Base-by-base conservation (phyloP, 2,329 filamentous ascomycete genomes). In the Xylariaceae sp. region DNA sequence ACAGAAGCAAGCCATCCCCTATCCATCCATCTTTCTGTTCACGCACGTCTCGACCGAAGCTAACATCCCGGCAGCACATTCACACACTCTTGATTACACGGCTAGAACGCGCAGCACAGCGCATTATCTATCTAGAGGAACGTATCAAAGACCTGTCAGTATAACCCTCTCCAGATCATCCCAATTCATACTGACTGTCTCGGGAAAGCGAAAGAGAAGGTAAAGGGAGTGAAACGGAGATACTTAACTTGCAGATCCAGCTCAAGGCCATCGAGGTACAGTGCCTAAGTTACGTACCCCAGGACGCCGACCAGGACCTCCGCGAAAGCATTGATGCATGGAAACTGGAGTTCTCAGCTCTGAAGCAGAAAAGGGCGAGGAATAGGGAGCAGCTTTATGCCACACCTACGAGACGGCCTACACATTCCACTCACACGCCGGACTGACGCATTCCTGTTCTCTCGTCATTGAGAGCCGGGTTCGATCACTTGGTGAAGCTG, bases 211-310 rank as follows among this genome's bases (percentile, higher is more conserved):
- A 83, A 68, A 75, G 80, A 44, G 81, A 86, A 65, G 76, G 82
- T 23, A 75, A 79, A 53, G 77, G 81, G 65, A 80, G 81, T 67
- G 82, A 86, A 62, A 80, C 83, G 47, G 84, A 87, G 68, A 77
- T 88, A 34, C 78, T 81, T 50, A 83, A 83, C 68, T 77, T 86
- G 48, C 81, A 83, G 59, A 82, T 89, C 62, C 81, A 83, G 68
- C 77, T 86, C 62, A 83, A 85, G 64, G 83, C 81, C 18, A 80
- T 87, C 65, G 83, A 87, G 74, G 80, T 85, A 15, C 82, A 84
- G 65, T 80, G 80, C 68, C 75, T 75, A 42, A 70, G 72, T 62
- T 76, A 78, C 61, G 71, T 80, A n/a, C 74, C 80, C 4, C 71
- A 76, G 49, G 77, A 79, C 59, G 76, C 77, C 1, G 82, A 86